Conservation (phyloP, 78 protist genomes). For the Dictyostelium brefeldianum region DNA sequence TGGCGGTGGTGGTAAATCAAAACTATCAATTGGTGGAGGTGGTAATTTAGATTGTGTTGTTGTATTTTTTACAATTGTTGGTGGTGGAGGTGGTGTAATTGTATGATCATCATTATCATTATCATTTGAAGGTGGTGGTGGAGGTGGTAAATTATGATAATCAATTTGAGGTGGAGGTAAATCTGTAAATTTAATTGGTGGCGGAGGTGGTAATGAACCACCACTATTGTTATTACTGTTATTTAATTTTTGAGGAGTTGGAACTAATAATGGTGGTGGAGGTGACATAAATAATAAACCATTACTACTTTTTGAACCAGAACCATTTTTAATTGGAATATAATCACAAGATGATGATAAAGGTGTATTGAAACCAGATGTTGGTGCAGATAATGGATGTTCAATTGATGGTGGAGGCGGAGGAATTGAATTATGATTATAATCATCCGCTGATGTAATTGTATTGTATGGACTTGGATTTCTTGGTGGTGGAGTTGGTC, state of each 20-base stretch:
- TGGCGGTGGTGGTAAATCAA: background rate
- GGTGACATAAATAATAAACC: background rate
- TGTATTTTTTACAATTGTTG: background rate
- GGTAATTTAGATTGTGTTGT: background rate
- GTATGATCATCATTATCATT: background rate
- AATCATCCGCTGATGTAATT: background rate
- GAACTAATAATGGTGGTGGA: constrained; percentile 12
- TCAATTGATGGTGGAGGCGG: background rate
- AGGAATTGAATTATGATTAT: background rate
- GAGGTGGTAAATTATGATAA: background rate
- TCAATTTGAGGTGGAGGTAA: background rate
- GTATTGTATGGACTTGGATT: background rate
- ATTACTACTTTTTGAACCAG: background rate
- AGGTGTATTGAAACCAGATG: background rate
- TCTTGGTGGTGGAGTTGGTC: constrained; percentile 27
- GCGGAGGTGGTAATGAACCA: background rate
- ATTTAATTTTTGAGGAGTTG: background rate
- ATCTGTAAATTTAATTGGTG: background rate
- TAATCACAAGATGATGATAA: background rate
- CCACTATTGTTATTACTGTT: too few relatives aligned
- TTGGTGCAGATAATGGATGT: background rate
- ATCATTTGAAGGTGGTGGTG: background rate
- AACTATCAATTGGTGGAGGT: constrained; percentile 9
- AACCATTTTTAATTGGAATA: background rate
- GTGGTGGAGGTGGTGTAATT: background rate